Conservation (phyloP, 2,329 filamentous ascomycete genomes). For the Lasiodiplodia sp. region DNA sequence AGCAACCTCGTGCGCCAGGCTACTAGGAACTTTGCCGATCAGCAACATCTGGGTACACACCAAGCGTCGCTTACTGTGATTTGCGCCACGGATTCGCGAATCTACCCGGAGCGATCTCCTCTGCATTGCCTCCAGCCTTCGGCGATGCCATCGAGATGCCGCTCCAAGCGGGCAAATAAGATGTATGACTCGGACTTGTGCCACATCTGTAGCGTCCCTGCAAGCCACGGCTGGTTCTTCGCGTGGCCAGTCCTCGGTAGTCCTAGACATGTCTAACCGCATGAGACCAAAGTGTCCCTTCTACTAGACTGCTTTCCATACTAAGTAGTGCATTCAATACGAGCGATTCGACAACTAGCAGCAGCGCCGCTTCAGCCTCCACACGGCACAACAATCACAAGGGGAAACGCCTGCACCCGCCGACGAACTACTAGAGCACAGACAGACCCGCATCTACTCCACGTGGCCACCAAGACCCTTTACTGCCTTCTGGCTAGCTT, state of each 20-base stretch:
- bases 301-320: conserved; percentile 5
- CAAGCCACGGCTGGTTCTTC: conserved; percentile 16
- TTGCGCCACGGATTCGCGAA: conserved; percentile 3
- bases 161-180: not conserved
- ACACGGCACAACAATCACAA: conserved; percentile 16
- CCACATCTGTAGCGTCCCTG: not conserved
- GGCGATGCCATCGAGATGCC: not conserved
- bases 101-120: not conserved
- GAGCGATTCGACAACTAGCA: not conserved
- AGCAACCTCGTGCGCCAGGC: not conserved
- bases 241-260: conserved; percentile 4
- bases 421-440: conserved; percentile 9
- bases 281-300: not conserved
- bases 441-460: conserved; percentile 14
- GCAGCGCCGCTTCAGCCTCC: conserved; percentile 9
- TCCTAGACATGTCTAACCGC: not conserved
- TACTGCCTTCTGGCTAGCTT: conserved; percentile 12
- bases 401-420: not conserved
- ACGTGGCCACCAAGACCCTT: conserved; percentile 22
- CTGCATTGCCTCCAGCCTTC: not conserved
- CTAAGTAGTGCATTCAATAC: not conserved
- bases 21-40: not conserved
- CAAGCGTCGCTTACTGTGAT: not conserved
- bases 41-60: not conserved
- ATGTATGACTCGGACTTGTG: conserved; percentile 7